Evolutionary conservation across 768 basidiomycete genomes (phyloP), one percentile per base, ranked within the genome.

Genomic region (Tricholoma furcatifolium): DNA sequence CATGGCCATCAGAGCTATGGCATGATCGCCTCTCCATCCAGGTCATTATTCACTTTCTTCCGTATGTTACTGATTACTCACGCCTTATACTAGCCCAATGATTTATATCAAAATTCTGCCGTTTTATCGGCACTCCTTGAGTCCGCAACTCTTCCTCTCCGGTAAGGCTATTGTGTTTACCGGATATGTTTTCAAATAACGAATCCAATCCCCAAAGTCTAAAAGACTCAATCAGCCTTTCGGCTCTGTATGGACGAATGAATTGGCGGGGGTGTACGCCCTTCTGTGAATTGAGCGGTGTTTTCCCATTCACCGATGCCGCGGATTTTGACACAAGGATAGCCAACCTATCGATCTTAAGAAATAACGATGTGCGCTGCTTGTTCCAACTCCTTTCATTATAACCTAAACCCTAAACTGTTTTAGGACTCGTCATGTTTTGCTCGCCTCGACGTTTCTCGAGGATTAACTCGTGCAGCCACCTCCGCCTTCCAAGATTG

Each of bases 111-210:
- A 41, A 70, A 70, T 20, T 84, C 85, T 11, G 82, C 84, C 11
- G 65, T 87, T 41, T 63, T 87, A 15, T 81, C 86, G 1, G 64
- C 82, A 32, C 76, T 83, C 54, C 66, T 87, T 11, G 84, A 87
- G 55, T 79, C 73, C 18, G 71, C 70, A 32, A 87, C 85, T 3
- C 68, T 86, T 24, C 81, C 84, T 2, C 61, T 83, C 44, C 79
- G 86, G 85, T 85, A 57, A 54, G 62, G 24, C 20, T 36, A 24
- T 58, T 24, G 15, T 24, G 51, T 39, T 58, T 17, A 44, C 27
- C 50, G 20, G 34, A 30, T 27, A 44, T 34, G 44, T 21, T n/a
- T 39, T 24, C 47, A 49, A 35, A 57, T 7, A 7, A 27, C 7
- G 27, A 27, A 27, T 8, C 39, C 6, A 1, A 15, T 6, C 11